Evolutionary conservation across 2,329 filamentous ascomycete species (phyloP), one percentile per base, ranked within the genome.

Genomic region (Colletotrichum sp.): DNA sequence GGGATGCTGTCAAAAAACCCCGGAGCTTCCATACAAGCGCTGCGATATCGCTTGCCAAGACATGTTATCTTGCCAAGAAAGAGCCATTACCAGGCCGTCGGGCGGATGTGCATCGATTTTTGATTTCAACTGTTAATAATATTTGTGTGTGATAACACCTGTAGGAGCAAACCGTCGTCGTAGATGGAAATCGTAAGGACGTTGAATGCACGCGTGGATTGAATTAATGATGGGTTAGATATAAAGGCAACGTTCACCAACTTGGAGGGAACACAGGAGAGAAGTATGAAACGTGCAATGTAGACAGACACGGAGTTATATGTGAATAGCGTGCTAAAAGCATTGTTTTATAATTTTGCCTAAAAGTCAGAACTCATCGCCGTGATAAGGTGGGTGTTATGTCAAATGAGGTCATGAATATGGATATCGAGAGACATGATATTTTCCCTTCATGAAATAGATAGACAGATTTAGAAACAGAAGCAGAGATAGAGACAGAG

Each of bases 31-130:
- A 39, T 24, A 16, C 22, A 32, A 34, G 9, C 7, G 24, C 34
- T 48, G 64, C 64, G 44, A 32, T 57, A 64, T 68, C 57, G 64
- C 63, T 63, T 52, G 73, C 73, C 73, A 75, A 75, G 73, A 65
- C 18, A 22, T 52, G 70, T 68, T 73, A 75, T 73, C 73, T 75
- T 59, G 73, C 73, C 73, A 75, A 73, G 73, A 44, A 9, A 6
- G 8, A 22, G 22, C 7, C 7, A 32, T 26, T 34, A 26, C 73
- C 59, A 68, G 9, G 26, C 44, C 59, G 73, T 16, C n/a, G 34
- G 64, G 62, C 68, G 57, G 2, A 32, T 28, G 1, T 0, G 55
- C 22, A 1, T 5, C n/a, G 4, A 36, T 7, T 15, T 34, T 15
- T 30, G 13, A 32, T 63, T 36, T 16, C 59, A 59, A 22, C 3